Evolutionary conservation across 768 basidiomycete genomes (phyloP), one percentile per base, ranked within the genome.

Genomic region (Mycena leptocephala): DNA sequence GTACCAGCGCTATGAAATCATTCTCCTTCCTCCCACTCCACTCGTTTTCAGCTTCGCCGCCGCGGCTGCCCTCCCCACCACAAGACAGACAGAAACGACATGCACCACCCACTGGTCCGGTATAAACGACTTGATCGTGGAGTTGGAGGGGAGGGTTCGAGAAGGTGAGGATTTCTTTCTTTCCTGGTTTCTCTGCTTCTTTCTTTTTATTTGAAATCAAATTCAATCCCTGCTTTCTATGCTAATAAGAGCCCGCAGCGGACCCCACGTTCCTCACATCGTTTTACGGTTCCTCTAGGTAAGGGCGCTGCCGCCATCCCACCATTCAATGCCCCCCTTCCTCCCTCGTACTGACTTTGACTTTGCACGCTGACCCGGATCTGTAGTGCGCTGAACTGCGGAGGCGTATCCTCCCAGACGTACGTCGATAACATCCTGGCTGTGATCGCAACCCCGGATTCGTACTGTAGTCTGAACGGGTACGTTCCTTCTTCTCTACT

Each of bases 351-450:
- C 22, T 1, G 2, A 16, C 43, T 20, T 22, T 46, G 14, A 16
- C 43, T 46, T 46, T 46, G 43, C 18, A 1, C 37, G n/a, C 32
- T 16, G 18, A n/a, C n/a, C n/a, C n/a, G n/a, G n/a, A n/a, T n/a
- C n/a, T 48, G 46, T 46, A 70, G 70, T 28, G 33, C 70, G 28
- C 18, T 7, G 35, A 62, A 70, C 70, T 70, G 70, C 58, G 70
- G 70, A 32, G 70, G 70, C 46, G 41, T 51, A n/a, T n/a, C n/a
- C n/a, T n/a, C n/a, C n/a, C n/a, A n/a, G n/a, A n/a, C n/a, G n/a
- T n/a, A n/a, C n/a, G 70, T 70, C 59, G 58, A 70, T 32, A 70
- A 70, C 24, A 61, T 70, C 58, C 18, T 70, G 33, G 70, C 70
- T 24, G 70, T 70, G 11, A 70, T 70, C 43, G 70, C 70, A 26